Conservation (phyloP, 2,329 filamentous ascomycete genomes). For the Thielaviopsis ethacetica region DNA sequence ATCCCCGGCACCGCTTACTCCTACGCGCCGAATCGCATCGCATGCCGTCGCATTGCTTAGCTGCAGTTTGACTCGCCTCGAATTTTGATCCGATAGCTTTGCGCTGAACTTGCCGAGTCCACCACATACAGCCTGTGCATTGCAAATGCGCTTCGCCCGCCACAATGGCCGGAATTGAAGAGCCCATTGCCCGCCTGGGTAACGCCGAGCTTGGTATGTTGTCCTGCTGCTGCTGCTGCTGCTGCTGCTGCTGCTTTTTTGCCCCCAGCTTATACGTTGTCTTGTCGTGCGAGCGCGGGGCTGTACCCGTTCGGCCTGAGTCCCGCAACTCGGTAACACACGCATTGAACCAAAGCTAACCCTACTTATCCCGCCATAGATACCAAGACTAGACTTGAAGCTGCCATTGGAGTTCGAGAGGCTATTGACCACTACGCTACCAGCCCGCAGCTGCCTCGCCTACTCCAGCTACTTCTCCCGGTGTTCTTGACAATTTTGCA, state of each 20-base stretch:
- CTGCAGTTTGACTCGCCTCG: not conserved
- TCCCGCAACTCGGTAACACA: not conserved
- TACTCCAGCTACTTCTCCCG: conserved; percentile 77
- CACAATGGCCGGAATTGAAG: conserved; percentile 34
- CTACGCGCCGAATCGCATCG: not conserved
- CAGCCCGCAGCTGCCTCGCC: conserved; percentile 59
- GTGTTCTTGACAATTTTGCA: conserved; percentile 74
- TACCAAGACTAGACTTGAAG: conserved; percentile 58
- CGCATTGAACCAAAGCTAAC: not conserved
- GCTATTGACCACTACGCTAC: conserved; percentile 77
- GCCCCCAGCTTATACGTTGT: not conserved
- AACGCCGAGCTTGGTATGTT: conserved; percentile 37
- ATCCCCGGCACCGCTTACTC: not conserved
- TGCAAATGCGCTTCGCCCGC: conserved; percentile 2
- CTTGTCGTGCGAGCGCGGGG: not conserved
- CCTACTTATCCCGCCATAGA: not conserved
- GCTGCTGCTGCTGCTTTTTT: conserved; percentile 2
- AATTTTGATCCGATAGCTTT: not conserved
- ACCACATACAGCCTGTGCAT: not conserved
- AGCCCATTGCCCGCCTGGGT: conserved; percentile 44
- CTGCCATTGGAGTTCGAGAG: conserved; percentile 77
- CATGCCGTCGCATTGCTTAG: not conserved
- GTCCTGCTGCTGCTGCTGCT: not conserved
- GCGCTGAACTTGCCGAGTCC: not conserved
- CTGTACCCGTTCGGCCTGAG: not conserved